phyloP scores from a whole-genome alignment of 768 basidiomycete genomes.

The Mrakia frigida region DNA sequence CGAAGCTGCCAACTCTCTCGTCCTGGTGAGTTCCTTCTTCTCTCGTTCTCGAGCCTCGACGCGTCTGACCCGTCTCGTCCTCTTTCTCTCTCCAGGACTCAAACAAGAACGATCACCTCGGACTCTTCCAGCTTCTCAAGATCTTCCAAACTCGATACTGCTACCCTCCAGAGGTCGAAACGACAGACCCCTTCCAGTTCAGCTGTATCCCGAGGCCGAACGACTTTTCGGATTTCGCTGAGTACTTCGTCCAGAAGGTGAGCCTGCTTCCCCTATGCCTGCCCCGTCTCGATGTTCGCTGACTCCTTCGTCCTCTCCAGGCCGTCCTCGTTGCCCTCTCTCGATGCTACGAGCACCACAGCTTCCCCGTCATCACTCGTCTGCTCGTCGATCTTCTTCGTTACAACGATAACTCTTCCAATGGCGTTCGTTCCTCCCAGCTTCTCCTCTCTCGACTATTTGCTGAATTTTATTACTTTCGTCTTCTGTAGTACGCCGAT shows the following conservation, averaged over 20 bases:
- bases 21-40: conserved; percentile 55
- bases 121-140: conserved; percentile 92
- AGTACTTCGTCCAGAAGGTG: conserved; percentile 94
- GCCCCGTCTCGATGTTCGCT: neutral
- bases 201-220: conserved; percentile 93
- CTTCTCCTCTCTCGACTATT: neutral
- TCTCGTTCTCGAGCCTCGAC: neutral
- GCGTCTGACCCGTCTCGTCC: conserved; percentile 3
- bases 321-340: conserved; percentile 70
- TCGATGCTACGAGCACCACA: conserved; percentile 75
- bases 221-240: conserved; percentile 81
- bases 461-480: neutral
- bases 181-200: conserved; percentile 75
- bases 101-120: conserved; percentile 64
- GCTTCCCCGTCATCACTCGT: conserved; percentile 74
- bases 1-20: conserved; percentile 81
- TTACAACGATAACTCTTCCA: conserved; percentile 91
- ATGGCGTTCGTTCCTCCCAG: conserved; percentile 57
- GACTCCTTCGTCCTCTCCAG: conserved; percentile 46
- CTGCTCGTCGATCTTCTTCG: conserved; percentile 88
- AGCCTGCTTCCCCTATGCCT: conserved; percentile 30
- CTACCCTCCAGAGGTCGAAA: conserved; percentile 51
- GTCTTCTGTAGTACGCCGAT: conserved; percentile 66
- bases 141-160: conserved; percentile 86
- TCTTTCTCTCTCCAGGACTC: conserved; percentile 8